These are phyloP conservation scores for Scenedesmus sp. DNA, from an alignment of 163 green algal genomes.

Conservation along the genomic window DNA sequence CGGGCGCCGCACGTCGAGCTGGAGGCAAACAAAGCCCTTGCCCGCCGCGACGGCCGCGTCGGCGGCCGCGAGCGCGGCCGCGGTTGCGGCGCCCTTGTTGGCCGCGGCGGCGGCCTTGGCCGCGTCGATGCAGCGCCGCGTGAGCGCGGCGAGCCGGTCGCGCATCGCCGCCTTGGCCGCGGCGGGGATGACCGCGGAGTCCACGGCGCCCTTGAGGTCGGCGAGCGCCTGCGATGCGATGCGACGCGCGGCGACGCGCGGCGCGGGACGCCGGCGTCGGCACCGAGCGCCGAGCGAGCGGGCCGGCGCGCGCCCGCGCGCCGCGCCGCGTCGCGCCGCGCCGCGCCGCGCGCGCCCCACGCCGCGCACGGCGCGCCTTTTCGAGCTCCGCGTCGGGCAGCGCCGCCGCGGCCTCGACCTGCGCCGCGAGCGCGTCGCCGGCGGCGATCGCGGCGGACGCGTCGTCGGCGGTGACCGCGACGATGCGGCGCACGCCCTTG, in stretches of 20 bases:
- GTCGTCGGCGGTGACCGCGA: constrained; percentile 84
- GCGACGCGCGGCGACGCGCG: too few relatives aligned
- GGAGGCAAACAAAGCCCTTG: constrained; percentile 62
- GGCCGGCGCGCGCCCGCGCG: too few relatives aligned
- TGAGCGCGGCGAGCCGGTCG: constrained; percentile 64
- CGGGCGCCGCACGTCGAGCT: constrained; percentile 20
- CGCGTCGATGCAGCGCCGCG: constrained; percentile 53
- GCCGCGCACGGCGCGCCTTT: background rate
- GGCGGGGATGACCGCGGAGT: constrained; percentile 67
- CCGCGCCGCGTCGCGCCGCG: too few relatives aligned
- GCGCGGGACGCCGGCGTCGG: background rate
- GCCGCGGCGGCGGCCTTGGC: constrained; percentile 77
- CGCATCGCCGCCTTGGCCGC: constrained; percentile 81
- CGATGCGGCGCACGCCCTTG: constrained; percentile 92
- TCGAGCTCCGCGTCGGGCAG: constrained; percentile 66
- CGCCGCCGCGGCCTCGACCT: constrained; percentile 56
- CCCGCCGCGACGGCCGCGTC: constrained; percentile 65
- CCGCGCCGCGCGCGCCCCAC: too few relatives aligned
- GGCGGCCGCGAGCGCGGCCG: constrained; percentile 64
- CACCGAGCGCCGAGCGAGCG: background rate
- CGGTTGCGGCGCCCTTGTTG: constrained; percentile 76
- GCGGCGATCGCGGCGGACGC: constrained; percentile 78
- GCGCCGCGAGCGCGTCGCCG: constrained; percentile 64
- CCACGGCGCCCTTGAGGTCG: constrained; percentile 34
- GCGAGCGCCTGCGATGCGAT: background rate